Evolutionary conservation across 225 moss, liverwort and hornwort genomes (phyloP), one percentile per base, ranked within the genome.

Genomic region (Takakia lepidozioides): DNA sequence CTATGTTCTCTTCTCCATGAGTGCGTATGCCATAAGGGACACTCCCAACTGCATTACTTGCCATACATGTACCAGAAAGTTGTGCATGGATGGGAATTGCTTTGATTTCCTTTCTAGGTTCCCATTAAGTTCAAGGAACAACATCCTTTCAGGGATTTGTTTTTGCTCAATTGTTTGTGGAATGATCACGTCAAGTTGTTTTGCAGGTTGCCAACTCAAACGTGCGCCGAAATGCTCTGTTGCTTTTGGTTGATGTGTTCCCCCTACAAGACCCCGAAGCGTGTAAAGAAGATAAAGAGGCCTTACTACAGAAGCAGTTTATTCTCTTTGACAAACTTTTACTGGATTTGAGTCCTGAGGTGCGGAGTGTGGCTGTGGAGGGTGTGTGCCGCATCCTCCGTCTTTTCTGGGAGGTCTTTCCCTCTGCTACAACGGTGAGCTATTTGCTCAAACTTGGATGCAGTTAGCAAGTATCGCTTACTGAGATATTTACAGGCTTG

Each of bases 341-440:
- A 37, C 49, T 67, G 41, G 80, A 80, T 51, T 61, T 66, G 25
- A 65, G 74, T 56, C 80, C 80, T 7, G 80, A 74, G 10, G 66
- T 80, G 38, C 60, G 80, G 26, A 55, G 63, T 38, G 59, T 74
- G 6, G 67, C 80, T n/a, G 69, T 74, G 29, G 66, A 74, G 64
- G 80, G 62, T 34, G 67, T 74, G 11, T 80, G 74, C 52, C 70
- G 80, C 2, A 67, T 74, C 49, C 66, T 80, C 25, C 59, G 74
- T 30, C 48, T 74, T 3, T 80, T 74, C 29, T 80, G 80, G 80
- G 80, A 80, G 59, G 37, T 74, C 28, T 52, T 80, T 40, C 80
- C 80, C 14, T 67, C 74, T 14, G 25, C 43, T 39, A 40, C 48
- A 52, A 60, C 59, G 4, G 80, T 65, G 15, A 73, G n/a, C 20